Conservation (phyloP, 2,329 filamentous ascomycete genomes). For the Stemphylium beticola region DNA sequence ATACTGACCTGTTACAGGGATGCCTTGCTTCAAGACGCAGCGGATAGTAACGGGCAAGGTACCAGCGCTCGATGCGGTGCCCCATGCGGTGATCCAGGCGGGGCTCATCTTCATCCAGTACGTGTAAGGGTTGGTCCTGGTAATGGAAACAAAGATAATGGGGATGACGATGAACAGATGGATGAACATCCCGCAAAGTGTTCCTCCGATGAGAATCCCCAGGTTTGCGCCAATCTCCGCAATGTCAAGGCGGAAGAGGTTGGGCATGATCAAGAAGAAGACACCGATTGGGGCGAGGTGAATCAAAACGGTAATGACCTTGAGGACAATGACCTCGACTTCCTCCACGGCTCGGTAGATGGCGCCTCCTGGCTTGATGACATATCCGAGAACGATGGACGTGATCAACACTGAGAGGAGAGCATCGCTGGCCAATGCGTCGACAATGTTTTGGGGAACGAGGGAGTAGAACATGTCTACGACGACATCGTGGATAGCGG, state of each 20-base stretch:
- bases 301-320: conserved; percentile 58
- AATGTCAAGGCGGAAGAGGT: conserved; percentile 59
- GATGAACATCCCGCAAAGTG: conserved; percentile 55
- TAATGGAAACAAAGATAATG: conserved; percentile 36
- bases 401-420: conserved; percentile 58
- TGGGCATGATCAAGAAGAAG: conserved; percentile 61
- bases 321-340: conserved; percentile 57
- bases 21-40: conserved; percentile 48
- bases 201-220: conserved; percentile 58
- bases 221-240: conserved; percentile 57
- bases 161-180: conserved; percentile 58
- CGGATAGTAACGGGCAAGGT: conserved; percentile 59
- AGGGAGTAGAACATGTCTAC: conserved; percentile 59
- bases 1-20: conserved; percentile 47
- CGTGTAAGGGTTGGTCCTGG: conserved; percentile 55
- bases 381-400: conserved; percentile 56
- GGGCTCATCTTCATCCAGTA: conserved; percentile 58
- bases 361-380: conserved; percentile 51
- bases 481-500: conserved; percentile 53
- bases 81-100: conserved; percentile 63
- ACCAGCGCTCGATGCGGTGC: conserved; percentile 60
- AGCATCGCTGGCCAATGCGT: conserved; percentile 55
- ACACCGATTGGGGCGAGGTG: conserved; percentile 59
- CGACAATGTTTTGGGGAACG: conserved; percentile 58
- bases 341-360: conserved; percentile 56